These are phyloP conservation scores for Senna tora DNA, from an alignment of 306 rosid genomes.

Conservation along the genomic window DNA sequence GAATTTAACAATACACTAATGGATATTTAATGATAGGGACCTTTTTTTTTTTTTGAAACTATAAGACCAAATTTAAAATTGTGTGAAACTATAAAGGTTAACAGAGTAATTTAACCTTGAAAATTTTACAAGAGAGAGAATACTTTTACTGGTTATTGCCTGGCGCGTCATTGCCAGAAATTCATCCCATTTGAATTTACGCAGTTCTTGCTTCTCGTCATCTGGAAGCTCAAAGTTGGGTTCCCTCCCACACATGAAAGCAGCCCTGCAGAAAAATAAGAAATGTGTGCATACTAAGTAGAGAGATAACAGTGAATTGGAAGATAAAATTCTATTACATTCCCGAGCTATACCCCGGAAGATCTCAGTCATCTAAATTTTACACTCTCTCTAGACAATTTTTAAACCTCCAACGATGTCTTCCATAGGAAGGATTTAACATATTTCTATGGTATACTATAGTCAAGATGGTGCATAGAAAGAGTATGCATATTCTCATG, in stretches of 20 bases:
- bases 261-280: constrained; percentile 64
- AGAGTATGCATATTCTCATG: background rate
- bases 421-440: constrained; percentile 8
- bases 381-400: constrained; percentile 11
- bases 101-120: background rate
- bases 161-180: constrained; percentile 81
- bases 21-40: background rate
- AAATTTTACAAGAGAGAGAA: constrained; percentile 23
- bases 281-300: background rate
- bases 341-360: background rate
- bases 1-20: background rate
- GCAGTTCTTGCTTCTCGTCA: constrained; percentile 74
- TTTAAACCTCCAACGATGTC: constrained; percentile 1
- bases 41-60: background rate
- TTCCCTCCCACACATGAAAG: constrained; percentile 95
- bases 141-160: constrained; percentile 85
- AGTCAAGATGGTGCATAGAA: background rate
- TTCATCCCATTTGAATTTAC: constrained; percentile 83
- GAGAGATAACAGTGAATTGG: background rate
- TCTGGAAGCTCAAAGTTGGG: constrained; percentile 86
- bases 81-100: background rate
- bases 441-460: constrained; percentile 8
- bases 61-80: background rate
- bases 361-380: background rate
- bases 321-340: background rate